phyloP scores from a whole-genome alignment of 2,329 filamentous ascomycete species.

The Metarhizium guizhouense region DNA sequence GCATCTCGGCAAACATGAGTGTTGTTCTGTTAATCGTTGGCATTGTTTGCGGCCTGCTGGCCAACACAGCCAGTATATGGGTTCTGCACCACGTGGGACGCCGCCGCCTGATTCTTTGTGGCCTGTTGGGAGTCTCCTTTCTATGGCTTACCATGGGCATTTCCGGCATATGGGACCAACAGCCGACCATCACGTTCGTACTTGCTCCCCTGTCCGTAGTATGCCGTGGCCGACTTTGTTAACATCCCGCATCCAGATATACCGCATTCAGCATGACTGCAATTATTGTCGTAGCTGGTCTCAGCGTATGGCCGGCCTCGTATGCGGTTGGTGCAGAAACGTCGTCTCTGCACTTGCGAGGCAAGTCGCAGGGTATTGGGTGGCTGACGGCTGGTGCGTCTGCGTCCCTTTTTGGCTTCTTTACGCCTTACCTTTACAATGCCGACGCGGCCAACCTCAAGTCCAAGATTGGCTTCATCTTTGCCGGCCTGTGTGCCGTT shows the following conservation, averaged over 20 bases:
- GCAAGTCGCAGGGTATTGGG: slow-evolving; percentile 33
- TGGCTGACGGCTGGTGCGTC: slow-evolving; percentile 31
- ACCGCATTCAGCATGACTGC: slow-evolving; percentile 30
- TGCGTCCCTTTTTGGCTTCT: slow-evolving; percentile 33
- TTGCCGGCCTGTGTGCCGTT: slow-evolving; percentile 24
- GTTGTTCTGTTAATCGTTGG: slow-evolving; percentile 37
- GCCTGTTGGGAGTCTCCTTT: slow-evolving; percentile 20
- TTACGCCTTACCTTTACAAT: slow-evolving; percentile 36
- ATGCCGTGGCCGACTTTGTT: not conserved
- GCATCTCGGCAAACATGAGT: slow-evolving; percentile 19
- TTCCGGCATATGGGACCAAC: slow-evolving; percentile 30
- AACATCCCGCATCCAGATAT: slow-evolving; percentile 9
- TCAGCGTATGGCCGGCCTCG: slow-evolving; percentile 33
- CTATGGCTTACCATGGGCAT: slow-evolving; percentile 38
- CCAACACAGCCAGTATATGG: slow-evolving; percentile 35
- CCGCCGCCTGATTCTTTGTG: slow-evolving; percentile 26
- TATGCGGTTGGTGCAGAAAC: slow-evolving; percentile 33
- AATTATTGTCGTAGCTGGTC: slow-evolving; percentile 31
- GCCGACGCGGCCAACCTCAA: slow-evolving; percentile 25
- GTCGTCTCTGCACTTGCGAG: slow-evolving; percentile 32
- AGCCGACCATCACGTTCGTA: slow-evolving; percentile 23
- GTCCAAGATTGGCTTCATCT: slow-evolving; percentile 33
- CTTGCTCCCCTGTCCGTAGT: not conserved
- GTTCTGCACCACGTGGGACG: slow-evolving; percentile 30
- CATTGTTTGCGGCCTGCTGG: slow-evolving; percentile 33